Percentiles rank a stretch among this genome's conserved stretches.
Conservation (phyloP, 208 protist genomes). For the Wallacemonas sp. region DNA sequence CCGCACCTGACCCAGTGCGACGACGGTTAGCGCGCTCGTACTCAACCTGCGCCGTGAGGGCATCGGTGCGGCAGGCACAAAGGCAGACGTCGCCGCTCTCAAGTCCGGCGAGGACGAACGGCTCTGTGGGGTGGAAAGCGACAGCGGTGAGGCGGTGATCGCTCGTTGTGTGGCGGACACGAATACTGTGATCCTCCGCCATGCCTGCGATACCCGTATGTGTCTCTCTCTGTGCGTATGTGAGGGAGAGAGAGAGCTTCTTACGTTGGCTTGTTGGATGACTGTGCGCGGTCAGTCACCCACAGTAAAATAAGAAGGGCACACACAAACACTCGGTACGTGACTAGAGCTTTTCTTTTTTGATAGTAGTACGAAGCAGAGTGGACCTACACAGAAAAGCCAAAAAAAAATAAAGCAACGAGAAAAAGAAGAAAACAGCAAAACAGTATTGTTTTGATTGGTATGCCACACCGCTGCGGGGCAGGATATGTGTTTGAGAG, state of each 20-base stretch:
- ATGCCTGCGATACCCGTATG: no score
- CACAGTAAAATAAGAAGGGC: no score
- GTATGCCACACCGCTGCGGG: no score
- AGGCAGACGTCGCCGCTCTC: slow-evolving; percentile 29
- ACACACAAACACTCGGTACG: no score
- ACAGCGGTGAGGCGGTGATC: slow-evolving; percentile 23
- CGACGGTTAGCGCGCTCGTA: slow-evolving; percentile 16
- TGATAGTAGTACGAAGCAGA: no score
- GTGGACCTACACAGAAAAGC: not conserved
- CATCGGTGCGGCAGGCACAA: slow-evolving; percentile 24
- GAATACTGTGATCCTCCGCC: not conserved
- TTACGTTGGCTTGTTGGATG: no score
- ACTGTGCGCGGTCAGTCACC: no score
- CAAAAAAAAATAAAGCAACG: slow-evolving; percentile 6
- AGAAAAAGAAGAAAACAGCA: slow-evolving; percentile 1
- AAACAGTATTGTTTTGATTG: no score
- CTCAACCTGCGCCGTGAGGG: slow-evolving; percentile 26
- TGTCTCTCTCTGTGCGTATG: no score
- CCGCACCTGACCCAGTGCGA: not conserved
- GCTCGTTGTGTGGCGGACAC: not conserved
- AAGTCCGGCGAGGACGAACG: slow-evolving; percentile 23
- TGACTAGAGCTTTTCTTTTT: not conserved
- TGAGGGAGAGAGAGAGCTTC: no score
- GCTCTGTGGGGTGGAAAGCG: slow-evolving; percentile 35
- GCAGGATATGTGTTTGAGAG: no score